phyloP scores from a whole-genome alignment of 2,329 filamentous ascomycete genomes.

The Epichloe sp. region DNA sequence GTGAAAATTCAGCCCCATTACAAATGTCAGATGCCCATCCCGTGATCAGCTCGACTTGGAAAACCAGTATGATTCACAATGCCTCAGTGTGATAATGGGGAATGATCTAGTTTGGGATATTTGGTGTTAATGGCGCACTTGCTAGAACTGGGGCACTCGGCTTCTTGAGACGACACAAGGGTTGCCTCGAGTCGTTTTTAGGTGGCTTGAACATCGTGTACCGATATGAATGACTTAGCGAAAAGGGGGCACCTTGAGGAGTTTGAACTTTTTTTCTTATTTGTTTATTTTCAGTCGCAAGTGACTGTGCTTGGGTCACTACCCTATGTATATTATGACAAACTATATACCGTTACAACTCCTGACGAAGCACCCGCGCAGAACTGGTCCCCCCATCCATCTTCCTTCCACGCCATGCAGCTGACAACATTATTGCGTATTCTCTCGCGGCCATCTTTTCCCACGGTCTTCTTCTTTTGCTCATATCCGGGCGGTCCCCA shows the following conservation, averaged over 20 bases:
- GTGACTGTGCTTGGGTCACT: neutral
- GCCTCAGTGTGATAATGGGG: neutral
- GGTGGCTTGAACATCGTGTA: neutral
- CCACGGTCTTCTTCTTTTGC: constrained; percentile 38
- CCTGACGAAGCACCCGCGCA: constrained; percentile 53
- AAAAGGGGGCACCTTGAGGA: neutral
- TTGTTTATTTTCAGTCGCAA: no score
- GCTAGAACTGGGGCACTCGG: neutral
- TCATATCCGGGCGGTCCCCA: constrained; percentile 40
- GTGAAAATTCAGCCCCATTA: neutral
- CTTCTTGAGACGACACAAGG: neutral
- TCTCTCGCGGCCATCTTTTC: constrained; percentile 48
- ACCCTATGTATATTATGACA: constrained; percentile 13
- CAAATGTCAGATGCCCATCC: neutral
- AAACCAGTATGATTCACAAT: neutral
- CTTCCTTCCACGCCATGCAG: constrained; percentile 49
- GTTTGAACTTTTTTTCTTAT: neutral
- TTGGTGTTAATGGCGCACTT: constrained; percentile 6
- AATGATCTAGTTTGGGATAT: neutral
- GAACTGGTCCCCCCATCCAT: constrained; percentile 50
- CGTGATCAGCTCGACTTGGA: neutral
- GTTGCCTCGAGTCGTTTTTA: neutral
- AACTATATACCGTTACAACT: constrained; percentile 49
- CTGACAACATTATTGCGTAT: constrained; percentile 46
- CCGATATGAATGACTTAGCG: constrained; percentile 3